Evolutionary conservation across 345 rosid species (phyloP).

Genomic region (Leavenworthia alabamica): DNA sequence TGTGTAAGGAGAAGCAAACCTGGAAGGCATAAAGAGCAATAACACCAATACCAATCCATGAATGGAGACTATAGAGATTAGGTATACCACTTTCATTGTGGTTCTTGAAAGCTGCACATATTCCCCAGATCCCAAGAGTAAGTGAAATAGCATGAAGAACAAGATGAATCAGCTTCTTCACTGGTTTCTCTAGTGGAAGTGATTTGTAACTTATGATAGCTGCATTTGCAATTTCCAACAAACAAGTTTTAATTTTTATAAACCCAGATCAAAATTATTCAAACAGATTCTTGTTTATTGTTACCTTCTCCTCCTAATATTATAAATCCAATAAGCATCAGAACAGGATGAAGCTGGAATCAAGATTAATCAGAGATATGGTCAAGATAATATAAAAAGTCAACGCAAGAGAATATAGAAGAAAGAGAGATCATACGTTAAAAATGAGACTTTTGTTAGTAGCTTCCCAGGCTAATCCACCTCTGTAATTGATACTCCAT

Average conservation of each 20-base stretch:
- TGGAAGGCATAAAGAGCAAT: constrained; percentile 80
- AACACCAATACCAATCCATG: constrained; percentile 82
- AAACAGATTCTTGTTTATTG: neutral
- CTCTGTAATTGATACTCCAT: constrained; percentile 69
- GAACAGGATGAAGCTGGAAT: constrained; percentile 76
- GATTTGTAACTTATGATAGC: constrained; percentile 78
- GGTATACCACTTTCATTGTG: constrained; percentile 74
- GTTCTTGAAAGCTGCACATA: constrained; percentile 74
- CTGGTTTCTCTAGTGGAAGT: constrained; percentile 57
- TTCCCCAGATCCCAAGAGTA: constrained; percentile 63
- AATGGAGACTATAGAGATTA: constrained; percentile 90
- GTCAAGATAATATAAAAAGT: neutral
- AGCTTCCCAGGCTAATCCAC: constrained; percentile 93
- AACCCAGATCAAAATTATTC: no score
- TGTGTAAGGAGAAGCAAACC: constrained; percentile 35
- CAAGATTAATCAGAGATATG: neutral
- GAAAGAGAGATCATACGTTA: constrained; percentile 40
- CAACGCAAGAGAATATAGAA: constrained; percentile 14
- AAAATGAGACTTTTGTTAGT: constrained; percentile 81
- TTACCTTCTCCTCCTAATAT: constrained; percentile 95
- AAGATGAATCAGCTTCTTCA: constrained; percentile 74
- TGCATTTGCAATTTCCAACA: constrained; percentile 29
- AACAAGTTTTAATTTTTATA: no score
- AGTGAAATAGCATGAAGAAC: constrained; percentile 81
- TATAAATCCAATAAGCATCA: constrained; percentile 83